These are phyloP conservation scores for Myotisia sp. DNA, from an alignment of 2,329 filamentous ascomycete species.

Conservation along the genomic window DNA sequence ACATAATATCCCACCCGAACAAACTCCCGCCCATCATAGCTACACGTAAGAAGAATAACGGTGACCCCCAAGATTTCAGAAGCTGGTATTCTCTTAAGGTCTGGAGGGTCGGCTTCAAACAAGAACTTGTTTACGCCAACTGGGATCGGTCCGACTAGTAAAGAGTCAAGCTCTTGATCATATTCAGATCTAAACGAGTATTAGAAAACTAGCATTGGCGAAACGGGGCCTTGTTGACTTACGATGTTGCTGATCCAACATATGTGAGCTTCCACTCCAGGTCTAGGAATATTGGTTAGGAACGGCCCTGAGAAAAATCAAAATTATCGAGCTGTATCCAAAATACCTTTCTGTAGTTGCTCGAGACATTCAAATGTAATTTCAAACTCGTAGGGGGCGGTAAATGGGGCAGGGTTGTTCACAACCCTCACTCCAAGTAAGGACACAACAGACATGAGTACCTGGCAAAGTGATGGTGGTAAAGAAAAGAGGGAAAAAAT, in stretches of 20 bases:
- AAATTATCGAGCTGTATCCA: neutral
- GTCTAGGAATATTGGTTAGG: constrained; percentile 42
- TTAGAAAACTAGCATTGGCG: too few relatives aligned
- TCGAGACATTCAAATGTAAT: constrained; percentile 98
- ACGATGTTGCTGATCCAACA: constrained; percentile 95
- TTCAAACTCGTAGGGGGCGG: constrained; percentile 87
- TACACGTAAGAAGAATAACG: constrained; percentile 88
- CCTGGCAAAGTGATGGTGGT: too few relatives aligned
- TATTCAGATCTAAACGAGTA: constrained; percentile 70
- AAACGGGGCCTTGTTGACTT: constrained; percentile 38
- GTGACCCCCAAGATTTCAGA: constrained; percentile 95
- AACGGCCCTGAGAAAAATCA: neutral
- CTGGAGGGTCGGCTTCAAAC: constrained; percentile 87
- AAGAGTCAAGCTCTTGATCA: constrained; percentile 93
- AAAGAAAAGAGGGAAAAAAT: too few relatives aligned
- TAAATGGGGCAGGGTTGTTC: constrained; percentile 94
- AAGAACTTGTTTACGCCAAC: constrained; percentile 97
- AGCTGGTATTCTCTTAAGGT: constrained; percentile 78
- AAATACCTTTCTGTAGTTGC: constrained; percentile 71
- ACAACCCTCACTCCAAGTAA: constrained; percentile 88
- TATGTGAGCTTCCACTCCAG: constrained; percentile 99
- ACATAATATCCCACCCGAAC: constrained; percentile 98
- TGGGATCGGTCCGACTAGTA: constrained; percentile 93
- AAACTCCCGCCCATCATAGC: constrained; percentile 92
- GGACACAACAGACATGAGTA: constrained; percentile 95